Evolutionary conservation across 345 rosid species (phyloP).

Genomic region (Gossypium sturtianum): DNA sequence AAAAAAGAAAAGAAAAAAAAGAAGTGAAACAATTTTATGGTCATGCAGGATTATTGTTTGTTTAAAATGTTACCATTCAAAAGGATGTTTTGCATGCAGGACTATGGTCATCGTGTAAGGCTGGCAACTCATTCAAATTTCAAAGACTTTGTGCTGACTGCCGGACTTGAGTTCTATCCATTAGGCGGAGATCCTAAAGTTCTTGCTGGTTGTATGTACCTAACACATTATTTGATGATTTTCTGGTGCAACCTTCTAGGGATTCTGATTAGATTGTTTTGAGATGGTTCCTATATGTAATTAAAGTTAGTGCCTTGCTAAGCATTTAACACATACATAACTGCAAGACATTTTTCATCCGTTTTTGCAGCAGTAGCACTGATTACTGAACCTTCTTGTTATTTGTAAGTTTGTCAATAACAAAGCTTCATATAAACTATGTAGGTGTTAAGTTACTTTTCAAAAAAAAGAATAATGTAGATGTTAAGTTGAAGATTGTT

Average conservation of each 20-base stretch:
- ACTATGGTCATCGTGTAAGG: constrained; percentile 98
- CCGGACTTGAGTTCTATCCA: constrained; percentile 96
- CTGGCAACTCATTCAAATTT: constrained; percentile 98
- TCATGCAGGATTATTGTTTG: background rate
- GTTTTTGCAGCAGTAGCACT: background rate
- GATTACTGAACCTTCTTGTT: background rate
- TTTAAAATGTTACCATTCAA: background rate
- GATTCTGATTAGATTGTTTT: constrained; percentile 2
- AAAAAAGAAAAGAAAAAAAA: background rate
- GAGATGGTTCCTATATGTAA: constrained; percentile 8
- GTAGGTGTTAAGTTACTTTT: no score
- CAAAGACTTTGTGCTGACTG: constrained; percentile 93
- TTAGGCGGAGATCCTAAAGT: constrained; percentile 98
- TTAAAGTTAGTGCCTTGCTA: background rate
- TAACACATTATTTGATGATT: constrained; percentile 11
- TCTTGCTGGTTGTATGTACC: constrained; percentile 92
- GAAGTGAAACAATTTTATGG: background rate
- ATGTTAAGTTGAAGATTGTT: background rate
- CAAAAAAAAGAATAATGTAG: background rate
- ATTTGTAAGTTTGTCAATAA: background rate
- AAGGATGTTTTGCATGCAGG: constrained; percentile 47
- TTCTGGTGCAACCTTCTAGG: background rate
- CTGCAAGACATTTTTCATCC: background rate
- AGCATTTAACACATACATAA: background rate
- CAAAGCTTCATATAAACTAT: background rate